phyloP scores from a whole-genome alignment of 257 asterid species.

The Gentiana straminea region DNA sequence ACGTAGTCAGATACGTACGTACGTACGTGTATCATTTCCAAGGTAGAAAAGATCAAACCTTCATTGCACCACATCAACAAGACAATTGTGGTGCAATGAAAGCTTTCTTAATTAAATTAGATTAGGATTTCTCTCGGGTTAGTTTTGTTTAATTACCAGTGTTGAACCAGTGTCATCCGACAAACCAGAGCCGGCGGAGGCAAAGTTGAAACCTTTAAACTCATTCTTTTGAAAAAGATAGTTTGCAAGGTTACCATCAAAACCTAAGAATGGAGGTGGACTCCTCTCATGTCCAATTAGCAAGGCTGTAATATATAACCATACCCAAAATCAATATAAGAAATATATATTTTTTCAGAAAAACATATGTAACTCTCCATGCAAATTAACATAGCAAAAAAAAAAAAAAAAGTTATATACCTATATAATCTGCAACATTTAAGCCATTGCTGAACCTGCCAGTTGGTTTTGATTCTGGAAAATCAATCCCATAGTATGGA shows the following conservation, averaged over 20 bases:
- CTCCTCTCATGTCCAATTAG: slow-evolving; percentile 53
- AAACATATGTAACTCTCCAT: neutral
- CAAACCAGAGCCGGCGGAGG: slow-evolving; percentile 72
- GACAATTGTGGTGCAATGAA: too few relatives aligned
- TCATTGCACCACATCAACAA: too few relatives aligned
- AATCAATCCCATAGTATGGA: slow-evolving; percentile 50
- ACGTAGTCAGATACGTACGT: too few relatives aligned
- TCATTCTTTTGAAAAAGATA: slow-evolving; percentile 26
- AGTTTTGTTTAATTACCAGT: slow-evolving; percentile 20
- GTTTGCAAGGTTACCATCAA: slow-evolving; percentile 19
- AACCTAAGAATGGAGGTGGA: slow-evolving; percentile 51
- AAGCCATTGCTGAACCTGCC: slow-evolving; percentile 83
- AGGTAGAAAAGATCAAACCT: too few relatives aligned
- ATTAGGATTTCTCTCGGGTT: too few relatives aligned
- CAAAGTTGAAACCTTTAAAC: slow-evolving; percentile 54
- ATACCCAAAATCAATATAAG: too few relatives aligned
- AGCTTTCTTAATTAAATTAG: too few relatives aligned
- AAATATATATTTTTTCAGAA: neutral
- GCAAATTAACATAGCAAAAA: slow-evolving; percentile 1
- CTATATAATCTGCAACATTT: slow-evolving; percentile 58
- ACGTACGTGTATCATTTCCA: too few relatives aligned
- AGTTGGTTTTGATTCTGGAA: slow-evolving; percentile 42
- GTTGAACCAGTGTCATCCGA: slow-evolving; percentile 42
- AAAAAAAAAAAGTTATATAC: slow-evolving; percentile 6
- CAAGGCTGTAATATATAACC: slow-evolving; percentile 31